Evolutionary conservation across 2,329 filamentous ascomycete genomes (phyloP), one percentile per base, ranked within the genome.

Genomic region (Penicillium sp.): DNA sequence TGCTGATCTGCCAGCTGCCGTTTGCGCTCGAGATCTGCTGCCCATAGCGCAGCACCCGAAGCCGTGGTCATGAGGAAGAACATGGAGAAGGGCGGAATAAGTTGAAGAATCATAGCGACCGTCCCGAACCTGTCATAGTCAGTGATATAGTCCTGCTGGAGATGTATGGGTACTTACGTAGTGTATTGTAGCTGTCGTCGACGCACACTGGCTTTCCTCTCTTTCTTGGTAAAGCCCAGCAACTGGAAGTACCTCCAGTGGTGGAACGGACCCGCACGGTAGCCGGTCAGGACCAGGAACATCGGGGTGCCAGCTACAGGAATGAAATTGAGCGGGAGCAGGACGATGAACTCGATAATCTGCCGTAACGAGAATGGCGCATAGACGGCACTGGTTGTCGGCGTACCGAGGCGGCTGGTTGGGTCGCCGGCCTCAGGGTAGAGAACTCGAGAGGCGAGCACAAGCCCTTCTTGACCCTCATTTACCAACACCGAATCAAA

Each of bases 171-270:
- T 12, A 63, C 72, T 62, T 67, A 82, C 89, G 89, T 95, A 12
- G 89, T 85, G 66, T 96, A 97, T 51, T 93, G 88, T 81, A 88
- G 88, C 54, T 81, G 77, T 46, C 86, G 79, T 38, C 75, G 76
- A 51, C 78, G 78, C 25, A 92, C 81, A 60, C 87, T 89, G 25
- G 75, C 75, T 61, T 88, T 88, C 55, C 83, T 79, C 65, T 95
- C 81, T 60, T 86, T 83, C 68, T 85, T 89, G 35, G 80, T 80
- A 56, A 95, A 77, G 0, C 85, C 88, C 35, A 84, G 78, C 42
- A 98, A 76, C 62, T 90, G 82, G 66, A 91, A 96, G 77, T 93
- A 96, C 50, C 93, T 79, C 76, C 91, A 93, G 61, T 96, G 91
- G 47, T 93, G 86, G 25, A 97, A 81, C 28, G 92, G 93, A 0